Percentiles rank a stretch among this genome's conserved stretches.
These are phyloP conservation scores for Neurospora sp. DNA, from an alignment of 495 filamentous ascomycete genomes.

Conservation along the genomic window DNA sequence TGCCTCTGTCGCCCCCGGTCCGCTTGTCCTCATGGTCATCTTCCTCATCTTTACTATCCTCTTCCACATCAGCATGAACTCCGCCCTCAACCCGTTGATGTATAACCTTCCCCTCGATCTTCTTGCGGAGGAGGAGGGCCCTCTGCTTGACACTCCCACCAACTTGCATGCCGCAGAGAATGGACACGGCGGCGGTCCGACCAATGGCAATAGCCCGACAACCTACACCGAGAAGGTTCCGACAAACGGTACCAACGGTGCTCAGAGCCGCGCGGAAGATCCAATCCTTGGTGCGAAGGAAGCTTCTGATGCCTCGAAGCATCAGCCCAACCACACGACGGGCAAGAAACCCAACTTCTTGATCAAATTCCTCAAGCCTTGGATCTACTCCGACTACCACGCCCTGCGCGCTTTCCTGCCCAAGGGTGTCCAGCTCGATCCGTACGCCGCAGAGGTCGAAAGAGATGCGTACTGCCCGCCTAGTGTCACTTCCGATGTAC, in stretches of 20 bases:
- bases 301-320: background rate
- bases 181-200: background rate
- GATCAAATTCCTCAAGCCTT: constrained; percentile 65
- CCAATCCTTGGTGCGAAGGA: constrained; percentile 14
- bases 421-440: constrained; percentile 32
- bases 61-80: constrained; percentile 74
- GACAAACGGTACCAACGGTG: constrained; percentile 18
- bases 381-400: constrained; percentile 62
- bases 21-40: constrained; percentile 72
- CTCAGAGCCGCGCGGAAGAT: constrained; percentile 14
- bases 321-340: background rate
- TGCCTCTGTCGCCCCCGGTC: constrained; percentile 59
- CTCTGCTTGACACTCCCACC: constrained; percentile 27
- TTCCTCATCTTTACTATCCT: constrained; percentile 72
- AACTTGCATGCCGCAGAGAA: constrained; percentile 7
- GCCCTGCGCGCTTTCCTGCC: constrained; percentile 66
- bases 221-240: constrained; percentile 20
- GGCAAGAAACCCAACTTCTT: constrained; percentile 39
- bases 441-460: constrained; percentile 52
- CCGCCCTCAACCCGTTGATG: constrained; percentile 67
- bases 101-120: constrained; percentile 64
- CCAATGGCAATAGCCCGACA: constrained; percentile 10
- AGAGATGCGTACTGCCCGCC: constrained; percentile 72
- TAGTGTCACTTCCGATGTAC: constrained; percentile 49
- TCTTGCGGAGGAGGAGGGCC: constrained; percentile 49